Evolutionary conservation across 345 rosid genomes (phyloP).

Genomic region (Geranium brycei): DNA sequence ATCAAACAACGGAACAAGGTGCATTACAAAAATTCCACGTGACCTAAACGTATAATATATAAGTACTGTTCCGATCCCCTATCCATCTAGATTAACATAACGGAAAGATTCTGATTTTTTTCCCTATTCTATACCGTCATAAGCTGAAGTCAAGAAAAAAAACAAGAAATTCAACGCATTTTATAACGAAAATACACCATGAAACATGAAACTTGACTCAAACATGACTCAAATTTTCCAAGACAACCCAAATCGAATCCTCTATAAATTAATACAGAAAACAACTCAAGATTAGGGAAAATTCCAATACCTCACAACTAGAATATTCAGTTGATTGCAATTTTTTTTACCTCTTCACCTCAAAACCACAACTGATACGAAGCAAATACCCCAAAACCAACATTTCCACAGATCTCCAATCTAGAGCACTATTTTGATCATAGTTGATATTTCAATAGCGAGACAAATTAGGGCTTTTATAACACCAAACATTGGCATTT

Average conservation of each 20-base stretch:
- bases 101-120: constrained; percentile 2
- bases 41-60: constrained; percentile 47
- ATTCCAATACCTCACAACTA: too few species aligned
- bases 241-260: background rate
- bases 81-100: constrained; percentile 24
- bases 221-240: background rate
- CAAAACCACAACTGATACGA: background rate
- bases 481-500: constrained; percentile 4
- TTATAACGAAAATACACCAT: constrained; percentile 5
- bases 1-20: constrained; percentile 23
- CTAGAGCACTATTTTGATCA: background rate
- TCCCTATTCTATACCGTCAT: background rate
- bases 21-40: constrained; percentile 44
- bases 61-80: constrained; percentile 36
- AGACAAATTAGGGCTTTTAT: background rate
- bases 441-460: background rate
- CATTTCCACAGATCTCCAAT: background rate
- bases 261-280: background rate
- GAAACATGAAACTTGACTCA: constrained; percentile 22
- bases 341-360: too few species aligned
- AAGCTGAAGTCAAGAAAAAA: constrained; percentile 3
- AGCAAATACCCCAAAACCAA: background rate
- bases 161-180: constrained; percentile 11
- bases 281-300: background rate
- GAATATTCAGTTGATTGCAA: background rate